Evolutionary conservation across 257 asterid species (phyloP).

Genomic region (Plantago ovata): DNA sequence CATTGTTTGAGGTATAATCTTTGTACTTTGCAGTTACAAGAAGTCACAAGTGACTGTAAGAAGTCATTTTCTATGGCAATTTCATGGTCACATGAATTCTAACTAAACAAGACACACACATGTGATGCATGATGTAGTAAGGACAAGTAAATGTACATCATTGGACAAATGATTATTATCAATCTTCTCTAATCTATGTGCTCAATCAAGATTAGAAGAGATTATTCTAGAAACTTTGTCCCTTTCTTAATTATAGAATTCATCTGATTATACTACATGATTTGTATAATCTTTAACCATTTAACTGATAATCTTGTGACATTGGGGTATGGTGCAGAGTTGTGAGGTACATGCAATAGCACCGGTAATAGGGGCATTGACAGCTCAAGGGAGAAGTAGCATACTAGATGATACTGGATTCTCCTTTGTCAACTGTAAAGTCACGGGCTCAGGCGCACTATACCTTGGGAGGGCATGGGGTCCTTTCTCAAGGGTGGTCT

Average conservation of each 20-base stretch:
- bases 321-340: slow-evolving; percentile 28
- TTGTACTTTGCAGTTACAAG: not conserved
- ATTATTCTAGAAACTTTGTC: no score
- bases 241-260: no score
- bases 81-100: not conserved
- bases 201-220: no score
- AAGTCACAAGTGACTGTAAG: not conserved
- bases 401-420: slow-evolving; percentile 76
- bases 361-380: slow-evolving; percentile 70
- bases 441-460: slow-evolving; percentile 89
- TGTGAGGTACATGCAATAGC: slow-evolving; percentile 88
- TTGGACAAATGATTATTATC: not conserved
- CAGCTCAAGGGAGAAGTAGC: slow-evolving; percentile 86
- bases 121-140: slow-evolving; percentile 1
- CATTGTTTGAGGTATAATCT: slow-evolving; percentile 65
- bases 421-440: slow-evolving; percentile 79
- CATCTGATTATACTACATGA: not conserved
- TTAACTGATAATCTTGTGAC: no score
- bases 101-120: slow-evolving; percentile 8
- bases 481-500: slow-evolving; percentile 87
- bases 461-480: slow-evolving; percentile 99
- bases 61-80: slow-evolving; percentile 9
- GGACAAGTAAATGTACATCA: slow-evolving; percentile 9
- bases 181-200: not conserved
- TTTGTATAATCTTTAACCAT: not conserved